These are phyloP conservation scores for Chaetothyriales sp. DNA, from an alignment of 2,329 filamentous ascomycete species.

Conservation along the genomic window DNA sequence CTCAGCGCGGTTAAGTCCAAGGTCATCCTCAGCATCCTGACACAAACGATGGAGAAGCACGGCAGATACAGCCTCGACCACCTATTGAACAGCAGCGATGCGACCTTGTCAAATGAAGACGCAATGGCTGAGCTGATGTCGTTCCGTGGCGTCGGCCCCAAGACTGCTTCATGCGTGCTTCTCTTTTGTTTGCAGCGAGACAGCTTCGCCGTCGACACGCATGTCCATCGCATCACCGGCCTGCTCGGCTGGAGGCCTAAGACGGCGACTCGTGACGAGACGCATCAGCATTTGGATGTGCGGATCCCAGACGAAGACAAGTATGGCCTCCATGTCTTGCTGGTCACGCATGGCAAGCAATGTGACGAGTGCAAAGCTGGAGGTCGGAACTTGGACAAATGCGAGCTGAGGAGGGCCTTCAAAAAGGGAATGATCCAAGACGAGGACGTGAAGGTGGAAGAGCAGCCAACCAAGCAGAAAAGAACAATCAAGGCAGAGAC, in stretches of 20 bases:
- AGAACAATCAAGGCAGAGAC: slow-evolving; percentile 3
- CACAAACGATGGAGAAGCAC: slow-evolving; percentile 16
- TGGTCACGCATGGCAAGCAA: slow-evolving; percentile 47
- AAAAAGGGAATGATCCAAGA: slow-evolving; percentile 50
- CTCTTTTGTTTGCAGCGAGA: slow-evolving; percentile 50
- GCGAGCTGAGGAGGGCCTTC: slow-evolving; percentile 43
- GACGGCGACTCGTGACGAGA: slow-evolving; percentile 18
- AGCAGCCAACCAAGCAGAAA: background rate
- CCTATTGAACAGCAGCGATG: slow-evolving; percentile 33
- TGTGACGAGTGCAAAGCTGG: slow-evolving; percentile 45
- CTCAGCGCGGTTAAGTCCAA: slow-evolving; percentile 48
- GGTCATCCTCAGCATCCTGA: slow-evolving; percentile 16
- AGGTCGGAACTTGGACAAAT: slow-evolving; percentile 42
- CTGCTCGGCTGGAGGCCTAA: slow-evolving; percentile 48
- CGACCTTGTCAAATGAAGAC: slow-evolving; percentile 31
- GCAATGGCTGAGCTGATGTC: slow-evolving; percentile 43
- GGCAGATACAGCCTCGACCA: slow-evolving; percentile 35
- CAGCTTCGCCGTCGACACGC: slow-evolving; percentile 51
- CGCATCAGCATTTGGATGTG: slow-evolving; percentile 40
- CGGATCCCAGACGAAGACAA: slow-evolving; percentile 47
- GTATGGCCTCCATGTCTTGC: slow-evolving; percentile 46
- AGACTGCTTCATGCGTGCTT: slow-evolving; percentile 49
- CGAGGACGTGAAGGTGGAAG: slow-evolving; percentile 42
- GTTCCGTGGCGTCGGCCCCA: slow-evolving; percentile 50
- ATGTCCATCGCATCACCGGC: slow-evolving; percentile 48